Evolutionary conservation across 2,329 filamentous ascomycete genomes (phyloP).

Genomic region (Verticillium dahliae): DNA sequence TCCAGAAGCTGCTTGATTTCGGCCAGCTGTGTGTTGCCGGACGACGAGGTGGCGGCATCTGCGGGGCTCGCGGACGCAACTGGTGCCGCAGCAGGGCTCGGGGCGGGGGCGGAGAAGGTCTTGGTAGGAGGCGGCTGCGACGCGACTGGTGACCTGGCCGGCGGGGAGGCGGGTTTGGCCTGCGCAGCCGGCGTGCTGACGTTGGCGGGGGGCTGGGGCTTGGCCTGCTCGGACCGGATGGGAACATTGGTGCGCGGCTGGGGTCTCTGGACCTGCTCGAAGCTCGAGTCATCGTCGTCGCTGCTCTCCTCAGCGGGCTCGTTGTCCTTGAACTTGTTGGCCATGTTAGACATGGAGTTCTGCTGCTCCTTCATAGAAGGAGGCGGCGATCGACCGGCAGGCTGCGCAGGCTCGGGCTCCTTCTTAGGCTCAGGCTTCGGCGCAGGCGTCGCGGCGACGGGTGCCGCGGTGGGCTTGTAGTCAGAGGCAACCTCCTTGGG

Average conservation of each 20-base stretch:
- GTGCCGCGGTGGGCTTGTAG: constrained; percentile 50
- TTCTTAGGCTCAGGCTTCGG: constrained; percentile 34
- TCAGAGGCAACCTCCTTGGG: constrained; percentile 70
- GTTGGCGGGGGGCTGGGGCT: constrained; percentile 36
- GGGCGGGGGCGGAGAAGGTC: constrained; percentile 9
- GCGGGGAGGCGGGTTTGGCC: constrained; percentile 19
- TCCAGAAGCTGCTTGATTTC: constrained; percentile 75
- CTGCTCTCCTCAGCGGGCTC: constrained; percentile 51
- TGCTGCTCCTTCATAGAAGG: constrained; percentile 79
- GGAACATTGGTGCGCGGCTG: constrained; percentile 47
- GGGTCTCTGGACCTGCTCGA: constrained; percentile 79
- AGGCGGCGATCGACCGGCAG: constrained; percentile 39
- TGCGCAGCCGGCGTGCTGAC: constrained; percentile 22
- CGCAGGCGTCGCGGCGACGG: constrained; percentile 34
- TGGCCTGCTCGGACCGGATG: constrained; percentile 31
- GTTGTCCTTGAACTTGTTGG: constrained; percentile 77
- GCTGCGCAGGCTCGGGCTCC: constrained; percentile 15
- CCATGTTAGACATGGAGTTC: constrained; percentile 76
- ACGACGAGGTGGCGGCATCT: constrained; percentile 17
- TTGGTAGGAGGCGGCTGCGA: constrained; percentile 6
- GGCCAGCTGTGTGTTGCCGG: constrained; percentile 58
- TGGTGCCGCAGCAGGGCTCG: constrained; percentile 16
- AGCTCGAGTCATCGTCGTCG: constrained; percentile 67
- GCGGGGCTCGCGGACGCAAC: constrained; percentile 18
- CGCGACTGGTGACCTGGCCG: constrained; percentile 19